Base-by-base conservation (phyloP, 257 asterid species). In the Fraxinus excelsior region DNA sequence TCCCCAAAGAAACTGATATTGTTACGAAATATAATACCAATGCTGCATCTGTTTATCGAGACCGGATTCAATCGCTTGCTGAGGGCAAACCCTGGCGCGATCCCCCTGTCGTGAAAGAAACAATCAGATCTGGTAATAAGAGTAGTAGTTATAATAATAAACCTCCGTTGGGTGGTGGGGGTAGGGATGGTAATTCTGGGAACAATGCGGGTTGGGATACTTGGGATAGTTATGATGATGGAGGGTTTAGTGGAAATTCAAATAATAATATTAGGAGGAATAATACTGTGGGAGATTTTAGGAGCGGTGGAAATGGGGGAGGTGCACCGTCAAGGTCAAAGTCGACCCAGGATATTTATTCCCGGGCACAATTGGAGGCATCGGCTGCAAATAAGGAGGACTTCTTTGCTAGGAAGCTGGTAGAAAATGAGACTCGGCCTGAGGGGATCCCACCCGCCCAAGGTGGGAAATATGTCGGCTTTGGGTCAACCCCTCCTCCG, bases 391-490 rank as follows among this genome's bases (percentile, higher is more conserved):
- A 89, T 76, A 94, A 94, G 72, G 97, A 85, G 72, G 72, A 72
- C 21, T 92, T 88, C 82, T 94, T 94, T 68, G 82, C 96, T 2
- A 85, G 84, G 85, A 92, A 79, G 79, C 85, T 92, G 75, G 77
- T 78, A 3, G 97, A 94, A 81, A 94, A 94, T 70, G 90, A 91
- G 76, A 80, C 92, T 0, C 75, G 89, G 72, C 97, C 98, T 0
- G 97, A 90, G 80, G 98, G 98, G 66, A 32, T 94, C 72, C 97
- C 92, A 10, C 98, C 98, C 3, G 91, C 98, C 29, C 93, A 92
- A 83, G 98, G 97, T 10, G 98, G 97, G 70, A 94, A 94, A 83
- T 94, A 90, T 81, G 97, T 94, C 7, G 98, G 98, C 40, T 94
- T 94, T 69, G 97, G 98, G 60, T 92, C 98, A 13, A 85, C 34